Percentiles rank a stretch among this genome's conserved stretches.
These are phyloP conservation scores for Teratosphaeriaceae sp. DNA, from an alignment of 2,329 filamentous ascomycete genomes.

Conservation along the genomic window DNA sequence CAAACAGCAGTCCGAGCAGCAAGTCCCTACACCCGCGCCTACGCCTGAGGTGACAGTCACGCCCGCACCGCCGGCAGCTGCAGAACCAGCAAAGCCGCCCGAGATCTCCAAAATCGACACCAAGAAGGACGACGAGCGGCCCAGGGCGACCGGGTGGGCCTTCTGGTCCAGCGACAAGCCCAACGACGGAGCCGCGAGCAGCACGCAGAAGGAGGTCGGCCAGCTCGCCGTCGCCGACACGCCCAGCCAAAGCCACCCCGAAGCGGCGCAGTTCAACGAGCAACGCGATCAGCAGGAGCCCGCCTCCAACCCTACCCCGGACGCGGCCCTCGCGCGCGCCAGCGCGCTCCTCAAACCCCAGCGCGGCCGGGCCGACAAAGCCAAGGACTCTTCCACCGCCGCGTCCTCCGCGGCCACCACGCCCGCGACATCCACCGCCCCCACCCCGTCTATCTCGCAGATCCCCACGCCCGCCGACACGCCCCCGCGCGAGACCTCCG, in stretches of 20 bases:
- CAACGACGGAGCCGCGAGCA: constrained; percentile 49
- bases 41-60: neutral
- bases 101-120: constrained; percentile 8
- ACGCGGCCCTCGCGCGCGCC: constrained; percentile 14
- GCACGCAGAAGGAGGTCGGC: constrained; percentile 49
- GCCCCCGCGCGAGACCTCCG: constrained; percentile 14
- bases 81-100: constrained; percentile 7
- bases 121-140: constrained; percentile 17
- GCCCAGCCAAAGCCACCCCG: constrained; percentile 43
- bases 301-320: constrained; percentile 5
- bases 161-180: constrained; percentile 65
- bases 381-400: constrained; percentile 16
- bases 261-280: constrained; percentile 47
- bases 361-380: constrained; percentile 15
- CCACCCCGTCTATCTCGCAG: constrained; percentile 16
- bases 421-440: constrained; percentile 15
- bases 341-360: constrained; percentile 20
- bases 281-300: constrained; percentile 19
- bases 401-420: constrained; percentile 17
- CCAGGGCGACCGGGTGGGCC: constrained; percentile 62
- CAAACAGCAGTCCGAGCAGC: constrained; percentile 8
- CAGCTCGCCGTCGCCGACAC: constrained; percentile 46
- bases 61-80: constrained; percentile 6
- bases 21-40: neutral
- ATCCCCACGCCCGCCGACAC: constrained; percentile 14